Evolutionary conservation across 257 asterid genomes (phyloP).

Genomic region (Prunella vulgaris): DNA sequence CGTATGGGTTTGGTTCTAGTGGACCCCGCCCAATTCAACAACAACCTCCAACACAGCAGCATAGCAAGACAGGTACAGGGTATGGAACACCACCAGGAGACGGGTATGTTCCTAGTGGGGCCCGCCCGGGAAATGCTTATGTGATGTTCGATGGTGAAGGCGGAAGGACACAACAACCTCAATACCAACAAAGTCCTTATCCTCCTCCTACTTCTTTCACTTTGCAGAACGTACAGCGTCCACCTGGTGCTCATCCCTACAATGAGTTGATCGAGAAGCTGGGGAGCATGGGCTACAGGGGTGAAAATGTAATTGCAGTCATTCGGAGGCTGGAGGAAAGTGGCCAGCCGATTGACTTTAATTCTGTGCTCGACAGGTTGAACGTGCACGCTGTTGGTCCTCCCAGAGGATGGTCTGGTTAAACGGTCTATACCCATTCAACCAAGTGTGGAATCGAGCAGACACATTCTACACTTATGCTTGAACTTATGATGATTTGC

Average conservation of each 20-base stretch:
- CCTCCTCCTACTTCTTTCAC: constrained; percentile 67
- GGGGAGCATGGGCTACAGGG: constrained; percentile 84
- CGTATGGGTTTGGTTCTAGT: constrained; percentile 53
- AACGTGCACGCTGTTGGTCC: constrained; percentile 79
- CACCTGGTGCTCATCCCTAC: constrained; percentile 62
- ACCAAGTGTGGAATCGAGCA: neutral
- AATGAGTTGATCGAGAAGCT: constrained; percentile 81
- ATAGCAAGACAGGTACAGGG: constrained; percentile 49
- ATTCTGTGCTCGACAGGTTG: constrained; percentile 69
- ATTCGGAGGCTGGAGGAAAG: constrained; percentile 88
- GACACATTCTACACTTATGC: neutral
- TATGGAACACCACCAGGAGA: constrained; percentile 55
- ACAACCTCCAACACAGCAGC: constrained; percentile 55
- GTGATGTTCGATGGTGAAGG: constrained; percentile 68
- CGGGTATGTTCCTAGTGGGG: constrained; percentile 54
- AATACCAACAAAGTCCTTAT: constrained; percentile 60
- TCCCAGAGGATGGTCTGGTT: constrained; percentile 81
- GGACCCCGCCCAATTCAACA: constrained; percentile 56
- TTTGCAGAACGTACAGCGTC: constrained; percentile 46
- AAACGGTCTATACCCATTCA: neutral
- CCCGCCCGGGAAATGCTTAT: constrained; percentile 66
- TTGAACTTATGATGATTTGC: neutral
- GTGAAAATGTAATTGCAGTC: constrained; percentile 57
- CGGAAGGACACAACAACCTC: constrained; percentile 68
- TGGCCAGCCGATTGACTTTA: constrained; percentile 85